These are phyloP conservation scores for Limonium bicolor DNA, from an alignment of 148 eudicot species.

Conservation along the genomic window DNA sequence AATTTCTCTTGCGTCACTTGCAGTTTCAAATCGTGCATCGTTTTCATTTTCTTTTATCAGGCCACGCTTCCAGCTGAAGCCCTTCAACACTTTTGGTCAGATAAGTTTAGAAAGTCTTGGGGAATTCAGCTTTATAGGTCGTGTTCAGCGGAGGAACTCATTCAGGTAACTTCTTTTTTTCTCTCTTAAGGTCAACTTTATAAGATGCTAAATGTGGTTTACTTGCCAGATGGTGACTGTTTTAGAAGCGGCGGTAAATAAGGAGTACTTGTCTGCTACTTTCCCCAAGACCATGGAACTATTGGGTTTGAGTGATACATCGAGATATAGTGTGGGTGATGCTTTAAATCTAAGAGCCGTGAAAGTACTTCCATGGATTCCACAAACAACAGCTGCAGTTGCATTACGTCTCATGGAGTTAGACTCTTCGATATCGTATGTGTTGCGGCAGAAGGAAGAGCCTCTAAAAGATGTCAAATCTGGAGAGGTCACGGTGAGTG, in stretches of 20 bases:
- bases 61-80: conserved; percentile 59
- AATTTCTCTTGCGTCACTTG: neutral
- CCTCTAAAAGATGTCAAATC: conserved; percentile 18
- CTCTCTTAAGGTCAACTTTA: neutral
- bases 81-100: conserved; percentile 54
- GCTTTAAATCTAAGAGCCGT: conserved; percentile 14
- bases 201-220: neutral
- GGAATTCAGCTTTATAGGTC: conserved; percentile 37
- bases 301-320: conserved; percentile 20
- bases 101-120: conserved; percentile 47
- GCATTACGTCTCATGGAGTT: conserved; percentile 69
- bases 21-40: neutral
- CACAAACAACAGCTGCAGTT: conserved; percentile 73
- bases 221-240: conserved; percentile 40
- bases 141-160: conserved; percentile 51
- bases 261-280: conserved; percentile 43
- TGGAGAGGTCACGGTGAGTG: conserved; percentile 37
- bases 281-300: conserved; percentile 48
- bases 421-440: conserved; percentile 50
- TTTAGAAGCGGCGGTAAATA: conserved; percentile 48
- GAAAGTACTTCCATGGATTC: conserved; percentile 74
- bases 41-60: conserved; percentile 17
- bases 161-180: conserved; percentile 34
- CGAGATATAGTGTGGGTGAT: conserved; percentile 13
- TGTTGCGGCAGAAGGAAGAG: conserved; percentile 31